Percentiles rank a stretch among this genome's conserved stretches.
These are phyloP conservation scores for Didymella lethalis DNA, from an alignment of 2,329 filamentous ascomycete species.

Conservation along the genomic window DNA sequence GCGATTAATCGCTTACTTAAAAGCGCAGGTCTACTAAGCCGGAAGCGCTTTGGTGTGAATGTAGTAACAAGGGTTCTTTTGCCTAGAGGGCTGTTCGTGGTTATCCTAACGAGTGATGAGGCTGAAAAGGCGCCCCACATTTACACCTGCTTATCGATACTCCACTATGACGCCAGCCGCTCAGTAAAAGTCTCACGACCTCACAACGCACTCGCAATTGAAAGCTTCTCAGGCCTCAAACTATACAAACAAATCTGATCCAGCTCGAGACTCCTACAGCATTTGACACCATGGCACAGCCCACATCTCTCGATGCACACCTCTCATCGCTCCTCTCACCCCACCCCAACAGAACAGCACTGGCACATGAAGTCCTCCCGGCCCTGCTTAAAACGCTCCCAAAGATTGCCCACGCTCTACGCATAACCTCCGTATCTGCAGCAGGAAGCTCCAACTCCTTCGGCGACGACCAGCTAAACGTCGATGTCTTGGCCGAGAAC, in stretches of 20 bases:
- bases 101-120: slow-evolving; percentile 10
- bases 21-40: too few relatives aligned
- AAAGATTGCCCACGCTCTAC: slow-evolving; percentile 27
- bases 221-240: background rate
- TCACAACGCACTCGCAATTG: background rate
- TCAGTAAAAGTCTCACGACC: slow-evolving; percentile 3
- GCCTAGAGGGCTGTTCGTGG: too few relatives aligned
- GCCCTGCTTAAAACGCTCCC: slow-evolving; percentile 27
- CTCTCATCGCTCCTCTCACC: slow-evolving; percentile 10
- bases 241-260: background rate
- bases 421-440: slow-evolving; percentile 30
- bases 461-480: slow-evolving; percentile 64
- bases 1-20: too few relatives aligned
- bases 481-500: slow-evolving; percentile 66
- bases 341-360: slow-evolving; percentile 11
- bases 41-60: too few relatives aligned
- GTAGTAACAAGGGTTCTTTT: too few relatives aligned
- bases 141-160: slow-evolving; percentile 18
- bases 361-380: slow-evolving; percentile 25
- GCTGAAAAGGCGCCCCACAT: slow-evolving; percentile 7
- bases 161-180: slow-evolving; percentile 22
- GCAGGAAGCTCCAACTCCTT: slow-evolving; percentile 60
- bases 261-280: background rate
- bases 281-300: slow-evolving; percentile 6
- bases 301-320: slow-evolving; percentile 5